These are phyloP conservation scores for Leccinum truebloodii DNA, from an alignment of 768 basidiomycete genomes.

Conservation along the genomic window DNA sequence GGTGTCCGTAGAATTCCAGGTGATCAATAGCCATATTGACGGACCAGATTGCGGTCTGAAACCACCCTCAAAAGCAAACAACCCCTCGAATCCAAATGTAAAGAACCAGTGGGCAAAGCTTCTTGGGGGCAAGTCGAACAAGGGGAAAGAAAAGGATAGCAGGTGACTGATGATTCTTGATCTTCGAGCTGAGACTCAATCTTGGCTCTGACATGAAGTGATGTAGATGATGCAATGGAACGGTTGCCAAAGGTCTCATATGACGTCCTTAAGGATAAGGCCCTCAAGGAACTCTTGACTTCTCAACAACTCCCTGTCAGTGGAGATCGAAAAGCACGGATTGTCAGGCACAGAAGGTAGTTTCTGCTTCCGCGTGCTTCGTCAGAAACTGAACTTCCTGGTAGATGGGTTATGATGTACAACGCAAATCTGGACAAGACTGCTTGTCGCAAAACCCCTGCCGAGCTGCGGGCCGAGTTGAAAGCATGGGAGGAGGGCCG, in stretches of 20 bases:
- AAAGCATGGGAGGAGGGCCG: conserved; percentile 57
- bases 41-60: conserved; percentile 45
- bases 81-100: conserved; percentile 27
- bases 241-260: conserved; percentile 68
- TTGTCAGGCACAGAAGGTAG: conserved; percentile 62
- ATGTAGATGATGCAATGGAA: conserved; percentile 37
- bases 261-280: conserved; percentile 59
- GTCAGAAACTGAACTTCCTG: background rate
- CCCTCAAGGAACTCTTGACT: conserved; percentile 54
- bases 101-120: conserved; percentile 48
- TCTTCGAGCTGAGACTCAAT: conserved; percentile 10
- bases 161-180: conserved; percentile 11
- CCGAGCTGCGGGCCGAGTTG: conserved; percentile 53
- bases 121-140: conserved; percentile 31
- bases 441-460: conserved; percentile 44
- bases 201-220: conserved; percentile 20
- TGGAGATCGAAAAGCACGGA: conserved; percentile 53
- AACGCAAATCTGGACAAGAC: conserved; percentile 73
- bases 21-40: conserved; percentile 70
- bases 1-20: conserved; percentile 42
- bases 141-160: conserved; percentile 45
- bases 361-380: conserved; percentile 2
- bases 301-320: conserved; percentile 50
- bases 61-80: conserved; percentile 13
- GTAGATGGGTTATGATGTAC: conserved; percentile 67